Conservation (phyloP, 2,329 filamentous ascomycete species). For the Colletotrichum eleusines region DNA sequence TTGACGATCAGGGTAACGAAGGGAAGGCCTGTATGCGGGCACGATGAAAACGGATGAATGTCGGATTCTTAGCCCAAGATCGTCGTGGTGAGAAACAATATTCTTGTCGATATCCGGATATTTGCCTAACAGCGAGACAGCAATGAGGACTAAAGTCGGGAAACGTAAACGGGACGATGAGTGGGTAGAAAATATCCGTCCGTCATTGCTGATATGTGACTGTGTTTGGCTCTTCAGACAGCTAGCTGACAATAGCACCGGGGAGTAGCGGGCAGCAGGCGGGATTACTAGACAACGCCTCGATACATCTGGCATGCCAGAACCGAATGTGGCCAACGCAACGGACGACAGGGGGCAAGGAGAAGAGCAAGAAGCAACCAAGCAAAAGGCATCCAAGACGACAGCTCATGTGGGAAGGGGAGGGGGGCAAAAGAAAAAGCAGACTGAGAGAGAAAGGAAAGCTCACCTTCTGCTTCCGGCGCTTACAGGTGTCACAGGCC, state of each 20-base stretch:
- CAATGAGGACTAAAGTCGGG: neutral
- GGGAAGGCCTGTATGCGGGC: neutral
- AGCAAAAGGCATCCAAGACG: neutral
- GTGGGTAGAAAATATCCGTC: conserved; percentile 7
- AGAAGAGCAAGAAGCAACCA: conserved; percentile 3
- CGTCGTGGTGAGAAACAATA: neutral
- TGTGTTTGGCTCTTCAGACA: conserved; percentile 8
- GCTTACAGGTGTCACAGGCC: conserved; percentile 74
- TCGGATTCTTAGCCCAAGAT: conserved; percentile 1
- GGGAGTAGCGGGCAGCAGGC: conserved; percentile 6
- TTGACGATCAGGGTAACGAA: conserved; percentile 11
- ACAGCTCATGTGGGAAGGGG: neutral
- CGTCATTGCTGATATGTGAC: conserved; percentile 13
- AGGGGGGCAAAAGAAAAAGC: conserved; percentile 4
- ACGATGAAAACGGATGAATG: conserved; percentile 9
- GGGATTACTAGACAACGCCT: conserved; percentile 9
- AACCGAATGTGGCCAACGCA: neutral
- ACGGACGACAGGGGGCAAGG: neutral
- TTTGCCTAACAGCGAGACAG: neutral
- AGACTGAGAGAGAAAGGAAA: conserved; percentile 2
- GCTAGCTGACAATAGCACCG: conserved; percentile 25
- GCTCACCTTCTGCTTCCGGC: conserved; percentile 75
- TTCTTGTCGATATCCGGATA: neutral
- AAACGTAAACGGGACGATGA: conserved; percentile 1
- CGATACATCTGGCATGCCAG: neutral